phyloP scores from a whole-genome alignment of 495 filamentous ascomycete species.

The Polyplosphaeria fusca region DNA sequence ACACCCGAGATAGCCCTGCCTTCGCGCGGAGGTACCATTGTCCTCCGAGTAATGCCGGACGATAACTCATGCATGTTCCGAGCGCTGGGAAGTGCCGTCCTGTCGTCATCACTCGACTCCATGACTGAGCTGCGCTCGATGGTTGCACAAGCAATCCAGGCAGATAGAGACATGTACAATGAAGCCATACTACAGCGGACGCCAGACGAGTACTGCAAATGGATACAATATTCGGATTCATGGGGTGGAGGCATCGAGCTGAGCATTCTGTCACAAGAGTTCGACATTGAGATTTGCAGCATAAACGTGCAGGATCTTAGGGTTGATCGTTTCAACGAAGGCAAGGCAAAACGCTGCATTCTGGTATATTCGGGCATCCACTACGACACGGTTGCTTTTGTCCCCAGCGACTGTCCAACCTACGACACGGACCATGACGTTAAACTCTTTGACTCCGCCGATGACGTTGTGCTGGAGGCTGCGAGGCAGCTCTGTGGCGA shows the following conservation, averaged over 20 bases:
- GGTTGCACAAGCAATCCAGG: constrained; percentile 75
- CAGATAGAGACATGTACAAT: constrained; percentile 65
- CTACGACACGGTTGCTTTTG: constrained; percentile 85
- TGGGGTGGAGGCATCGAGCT: constrained; percentile 96
- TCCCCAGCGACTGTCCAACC: constrained; percentile 54
- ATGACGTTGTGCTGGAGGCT: constrained; percentile 65
- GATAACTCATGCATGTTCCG: constrained; percentile 96
- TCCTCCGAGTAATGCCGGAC: constrained; percentile 93
- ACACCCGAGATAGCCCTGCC: constrained; percentile 68
- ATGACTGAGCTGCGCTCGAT: constrained; percentile 76
- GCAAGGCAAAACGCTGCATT: constrained; percentile 64
- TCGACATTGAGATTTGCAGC: constrained; percentile 81
- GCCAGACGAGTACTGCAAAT: constrained; percentile 75
- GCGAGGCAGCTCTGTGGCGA: constrained; percentile 71
- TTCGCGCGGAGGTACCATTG: constrained; percentile 60
- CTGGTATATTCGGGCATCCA: constrained; percentile 93
- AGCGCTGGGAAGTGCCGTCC: constrained; percentile 74
- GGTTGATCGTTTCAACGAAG: constrained; percentile 80
- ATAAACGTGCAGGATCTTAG: constrained; percentile 71
- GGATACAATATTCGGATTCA: constrained; percentile 73
- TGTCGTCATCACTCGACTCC: constrained; percentile 62
- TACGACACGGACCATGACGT: constrained; percentile 69
- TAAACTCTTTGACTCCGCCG: constrained; percentile 68
- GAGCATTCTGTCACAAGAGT: constrained; percentile 77
- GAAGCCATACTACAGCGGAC: constrained; percentile 68